A percentile compares a stretch with the other conserved stretches of the same genome.
phyloP scores from a whole-genome alignment of 2,329 filamentous ascomycete genomes.

The Monilinia fructicola region DNA sequence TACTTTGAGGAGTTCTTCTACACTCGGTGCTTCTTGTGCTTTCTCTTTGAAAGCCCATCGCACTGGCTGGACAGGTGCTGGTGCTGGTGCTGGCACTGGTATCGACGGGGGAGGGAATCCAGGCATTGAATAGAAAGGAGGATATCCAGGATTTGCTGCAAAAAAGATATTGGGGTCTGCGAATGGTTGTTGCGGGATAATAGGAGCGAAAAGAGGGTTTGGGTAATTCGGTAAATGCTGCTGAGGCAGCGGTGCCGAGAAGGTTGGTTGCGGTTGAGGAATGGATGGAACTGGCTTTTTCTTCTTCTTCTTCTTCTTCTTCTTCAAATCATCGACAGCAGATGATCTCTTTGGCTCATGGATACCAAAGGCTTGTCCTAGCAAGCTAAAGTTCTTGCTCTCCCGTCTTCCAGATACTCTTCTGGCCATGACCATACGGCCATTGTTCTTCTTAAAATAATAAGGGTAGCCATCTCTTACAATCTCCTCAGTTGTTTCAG shows the following conservation, averaged over 20 bases:
- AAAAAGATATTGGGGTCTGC: conserved; percentile 3
- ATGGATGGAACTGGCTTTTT: conserved; percentile 21
- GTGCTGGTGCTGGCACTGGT: conserved; percentile 17
- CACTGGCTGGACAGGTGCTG: conserved; percentile 3
- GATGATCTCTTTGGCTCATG: neutral
- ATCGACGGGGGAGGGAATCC: neutral
- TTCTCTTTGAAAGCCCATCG: neutral
- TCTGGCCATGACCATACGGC: neutral
- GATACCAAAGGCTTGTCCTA: conserved; percentile 16
- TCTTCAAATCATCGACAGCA: neutral
- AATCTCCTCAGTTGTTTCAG: conserved; percentile 10
- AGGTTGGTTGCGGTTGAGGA: conserved; percentile 24
- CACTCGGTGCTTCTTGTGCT: conserved; percentile 19
- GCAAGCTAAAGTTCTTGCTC: conserved; percentile 6
- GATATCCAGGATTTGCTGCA: conserved; percentile 8
- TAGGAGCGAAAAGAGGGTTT: conserved; percentile 9
- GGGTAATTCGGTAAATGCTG: conserved; percentile 14
- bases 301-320: neutral
- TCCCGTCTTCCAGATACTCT: neutral
- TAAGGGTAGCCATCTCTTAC: conserved; percentile 15
- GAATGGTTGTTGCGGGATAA: conserved; percentile 8
- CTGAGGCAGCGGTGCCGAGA: conserved; percentile 26
- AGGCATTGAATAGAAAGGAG: conserved; percentile 3
- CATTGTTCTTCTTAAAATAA: conserved; percentile 4
- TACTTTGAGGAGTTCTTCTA: conserved; percentile 30